Evolutionary conservation across 176 grass and related monocot species (phyloP), one percentile per base, ranked within the genome.

Genomic region (Eleusine coracana): DNA sequence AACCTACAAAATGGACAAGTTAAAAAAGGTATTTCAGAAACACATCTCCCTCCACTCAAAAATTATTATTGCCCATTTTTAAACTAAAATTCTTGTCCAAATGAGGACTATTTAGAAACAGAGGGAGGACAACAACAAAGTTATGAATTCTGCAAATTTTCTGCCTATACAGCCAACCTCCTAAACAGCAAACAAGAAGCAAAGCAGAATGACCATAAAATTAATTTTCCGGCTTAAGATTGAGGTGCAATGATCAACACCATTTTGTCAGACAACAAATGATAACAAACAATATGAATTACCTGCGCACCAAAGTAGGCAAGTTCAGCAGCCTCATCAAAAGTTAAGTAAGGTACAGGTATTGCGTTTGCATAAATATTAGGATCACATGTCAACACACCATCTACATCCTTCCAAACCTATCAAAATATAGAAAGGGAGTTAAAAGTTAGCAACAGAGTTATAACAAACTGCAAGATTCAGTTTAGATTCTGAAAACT

Each of bases 361-460:
- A 89, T 92, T 1, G 95, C 92, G 48, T 91, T 94, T 83, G 92
- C 39, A 84, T 86, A 89, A 49, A 97, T 97, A 79, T 94, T 92
- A 83, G 95, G 95, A 87, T 97, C 95, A 71, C 92, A 97, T 1
- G 95, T 97, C 83, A 97, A 78, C 54, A 97, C 95, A 86, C 95
- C 95, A 89, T 97, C 95, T 49, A 97, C 95, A 94, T 97, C 95
- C 82, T 97, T 97, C 95, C 94, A 97, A 48, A 97, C 92, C 95
- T 97, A 75, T 73, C 31, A 51, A 5, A 82, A 60, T 81, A 74
- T 44, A 70, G 27, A 25, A 86, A 70, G 52, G 0, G 60, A 51
- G 71, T 80, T 31, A 39, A 5, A 82, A 59, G 84, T 73, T 50
- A 74, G 40, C 46, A 81, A 66, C 38, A 0, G 41, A 51, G 27